Conservation (phyloP, 192 early-diverging fungal species). For the Mortierella alpina region DNA sequence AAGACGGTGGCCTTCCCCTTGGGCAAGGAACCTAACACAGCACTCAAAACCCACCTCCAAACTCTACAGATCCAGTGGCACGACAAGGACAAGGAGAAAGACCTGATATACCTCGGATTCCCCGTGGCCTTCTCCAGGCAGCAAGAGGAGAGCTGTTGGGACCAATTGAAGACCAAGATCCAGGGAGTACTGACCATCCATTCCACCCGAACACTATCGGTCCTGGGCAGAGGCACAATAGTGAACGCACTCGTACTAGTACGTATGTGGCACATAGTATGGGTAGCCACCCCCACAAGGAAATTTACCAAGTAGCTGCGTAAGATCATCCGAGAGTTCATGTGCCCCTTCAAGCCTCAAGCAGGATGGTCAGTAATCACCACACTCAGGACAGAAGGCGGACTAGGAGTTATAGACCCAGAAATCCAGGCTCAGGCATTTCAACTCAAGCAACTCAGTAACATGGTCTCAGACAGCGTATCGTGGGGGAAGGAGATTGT, state of each 20-base stretch:
- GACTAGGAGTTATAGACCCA: neutral
- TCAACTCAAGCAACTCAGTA: neutral
- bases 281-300: neutral
- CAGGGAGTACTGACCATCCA: neutral
- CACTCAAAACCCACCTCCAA: neutral
- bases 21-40: neutral
- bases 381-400: neutral
- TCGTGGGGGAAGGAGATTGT: too few relatives aligned
- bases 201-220: neutral
- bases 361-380: neutral
- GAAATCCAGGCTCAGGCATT: neutral
- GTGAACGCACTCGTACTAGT: neutral
- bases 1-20: slow-evolving; percentile 34
- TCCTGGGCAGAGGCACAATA: neutral
- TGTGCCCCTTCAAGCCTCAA: neutral
- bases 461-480: neutral
- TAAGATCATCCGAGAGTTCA: neutral
- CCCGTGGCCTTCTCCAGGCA: neutral
- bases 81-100: neutral
- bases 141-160: neutral
- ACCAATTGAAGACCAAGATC: neutral
- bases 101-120: neutral
- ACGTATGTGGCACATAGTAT: neutral
- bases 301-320: neutral
- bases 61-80: neutral